phyloP scores from a whole-genome alignment of 192 early-diverging fungal species.

The Anaeromyces robustus region DNA sequence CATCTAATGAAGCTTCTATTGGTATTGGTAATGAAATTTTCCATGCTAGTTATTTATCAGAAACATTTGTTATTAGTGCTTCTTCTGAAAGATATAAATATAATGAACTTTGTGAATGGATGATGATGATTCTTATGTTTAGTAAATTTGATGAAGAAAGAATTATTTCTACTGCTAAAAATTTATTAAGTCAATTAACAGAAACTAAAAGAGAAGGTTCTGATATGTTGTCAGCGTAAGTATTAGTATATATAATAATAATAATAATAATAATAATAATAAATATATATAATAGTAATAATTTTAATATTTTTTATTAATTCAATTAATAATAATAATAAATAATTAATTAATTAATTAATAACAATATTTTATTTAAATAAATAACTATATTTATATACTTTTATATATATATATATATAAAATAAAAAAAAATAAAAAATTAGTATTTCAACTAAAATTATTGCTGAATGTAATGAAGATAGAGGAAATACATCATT shows the following conservation, averaged over 20 bases:
- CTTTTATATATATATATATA: slow-evolving; percentile 1
- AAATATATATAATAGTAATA: neutral
- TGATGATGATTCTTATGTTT: slow-evolving; percentile 34
- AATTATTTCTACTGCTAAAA: slow-evolving; percentile 49
- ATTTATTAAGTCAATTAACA: slow-evolving; percentile 42
- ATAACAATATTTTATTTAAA: too few species aligned
- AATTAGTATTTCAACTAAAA: neutral
- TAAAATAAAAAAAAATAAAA: slow-evolving; percentile 1
- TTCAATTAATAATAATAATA: too few species aligned
- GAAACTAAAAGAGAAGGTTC: slow-evolving; percentile 52
- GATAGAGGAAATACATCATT: slow-evolving; percentile 8
- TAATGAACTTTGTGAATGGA: slow-evolving; percentile 15
- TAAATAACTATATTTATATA: too few species aligned
- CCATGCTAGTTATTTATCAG: slow-evolving; percentile 17
- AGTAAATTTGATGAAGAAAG: slow-evolving; percentile 52
- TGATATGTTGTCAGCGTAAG: slow-evolving; percentile 26
- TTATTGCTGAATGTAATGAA: neutral
- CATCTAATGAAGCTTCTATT: slow-evolving; percentile 18
- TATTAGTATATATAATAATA: neutral
- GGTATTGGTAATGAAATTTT: slow-evolving; percentile 27
- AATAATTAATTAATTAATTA: too few species aligned
- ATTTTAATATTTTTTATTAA: too few species aligned
- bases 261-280: neutral
- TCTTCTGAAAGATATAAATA: slow-evolving; percentile 21
- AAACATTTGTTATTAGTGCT: neutral